Conservation (phyloP, 306 rosid genomes). For the Potentilla sterilis region DNA sequence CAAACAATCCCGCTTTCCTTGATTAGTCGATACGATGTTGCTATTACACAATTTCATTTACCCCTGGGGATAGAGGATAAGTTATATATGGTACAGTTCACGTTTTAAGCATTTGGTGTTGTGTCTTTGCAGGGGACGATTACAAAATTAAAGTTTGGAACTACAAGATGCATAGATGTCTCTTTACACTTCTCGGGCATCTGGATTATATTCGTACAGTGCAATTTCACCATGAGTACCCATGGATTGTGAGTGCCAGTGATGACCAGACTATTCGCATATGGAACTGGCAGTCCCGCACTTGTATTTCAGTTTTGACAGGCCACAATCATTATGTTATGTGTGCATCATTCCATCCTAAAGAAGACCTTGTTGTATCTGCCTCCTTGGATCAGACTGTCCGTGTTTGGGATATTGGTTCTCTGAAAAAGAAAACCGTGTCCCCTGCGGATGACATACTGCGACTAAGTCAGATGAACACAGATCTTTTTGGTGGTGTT, state of each 20-base stretch:
- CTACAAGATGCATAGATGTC: constrained; percentile 93
- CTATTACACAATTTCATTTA: not conserved
- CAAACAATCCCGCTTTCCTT: not conserved
- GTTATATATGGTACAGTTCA: not conserved
- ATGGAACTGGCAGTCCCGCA: constrained; percentile 99
- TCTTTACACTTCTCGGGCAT: constrained; percentile 94
- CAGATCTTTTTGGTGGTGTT: constrained; percentile 92
- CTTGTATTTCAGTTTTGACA: constrained; percentile 89
- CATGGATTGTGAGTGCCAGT: constrained; percentile 98
- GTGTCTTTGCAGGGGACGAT: constrained; percentile 76
- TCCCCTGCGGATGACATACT: constrained; percentile 90
- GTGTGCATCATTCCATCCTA: constrained; percentile 95
- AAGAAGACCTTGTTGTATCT: constrained; percentile 91
- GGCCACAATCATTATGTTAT: constrained; percentile 98
- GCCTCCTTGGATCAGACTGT: constrained; percentile 97
- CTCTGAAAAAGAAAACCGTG: constrained; percentile 85
- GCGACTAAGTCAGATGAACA: constrained; percentile 90
- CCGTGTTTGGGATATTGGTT: constrained; percentile 96
- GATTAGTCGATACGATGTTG: not conserved
- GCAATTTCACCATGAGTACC: constrained; percentile 93
- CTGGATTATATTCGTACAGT: constrained; percentile 96
- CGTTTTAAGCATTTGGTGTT: constrained; percentile 7
- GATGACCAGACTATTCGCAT: constrained; percentile 98
- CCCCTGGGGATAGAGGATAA: not conserved
- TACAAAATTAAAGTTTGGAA: constrained; percentile 99